Base-by-base conservation (phyloP, 2,329 filamentous ascomycete genomes). In the Alternaria sp. region DNA sequence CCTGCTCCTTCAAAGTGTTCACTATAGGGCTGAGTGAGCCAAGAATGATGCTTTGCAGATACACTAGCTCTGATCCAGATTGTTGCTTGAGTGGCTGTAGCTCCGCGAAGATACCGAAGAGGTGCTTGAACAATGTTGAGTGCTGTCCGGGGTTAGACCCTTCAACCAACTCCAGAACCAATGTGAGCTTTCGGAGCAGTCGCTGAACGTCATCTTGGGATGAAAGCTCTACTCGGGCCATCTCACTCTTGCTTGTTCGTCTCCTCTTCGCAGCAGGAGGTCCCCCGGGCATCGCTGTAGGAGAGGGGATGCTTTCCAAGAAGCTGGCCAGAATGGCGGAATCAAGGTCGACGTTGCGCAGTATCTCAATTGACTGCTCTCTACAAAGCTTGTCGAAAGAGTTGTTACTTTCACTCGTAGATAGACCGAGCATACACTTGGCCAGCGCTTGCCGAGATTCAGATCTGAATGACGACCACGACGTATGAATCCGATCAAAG, bases 101-200 rank as follows among this genome's bases (percentile, higher is more conserved):
- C 71, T 96, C 91, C 5, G 90, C 89, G n/a, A 99, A 85, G 0
- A 91, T 85, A 56, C 89, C 88, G 79, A 98, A 99, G 3, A 99
- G 82, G 28, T 86, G 87, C 58, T 88, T 87, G 5, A 97, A 83
- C 37, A 99, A 82, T 70, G 91, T 86, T 0, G 91, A 87, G 73
- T 96, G 90, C 29, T 86, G 84, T 55, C 88, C 88, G 0, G 92
- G 90, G 44, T 87, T 85, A 3, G 93, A 94, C 48, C 86, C 87
- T 72, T 98, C 93, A 14, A 98, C 86, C 26, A 98, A 80, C 75
- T 98, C 93, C 36, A 98, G 82, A 10, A 97, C 91, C 71, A 97
- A 88, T 0, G 93, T 97, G 54, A 94, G 85, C 68, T 90, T 90
- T 67, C 87, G 87, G 62, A 97, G 84, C 6, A 89, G 85, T 46